phyloP scores from a whole-genome alignment of 495 filamentous ascomycete species.

The Talaromyces borbonicus region DNA sequence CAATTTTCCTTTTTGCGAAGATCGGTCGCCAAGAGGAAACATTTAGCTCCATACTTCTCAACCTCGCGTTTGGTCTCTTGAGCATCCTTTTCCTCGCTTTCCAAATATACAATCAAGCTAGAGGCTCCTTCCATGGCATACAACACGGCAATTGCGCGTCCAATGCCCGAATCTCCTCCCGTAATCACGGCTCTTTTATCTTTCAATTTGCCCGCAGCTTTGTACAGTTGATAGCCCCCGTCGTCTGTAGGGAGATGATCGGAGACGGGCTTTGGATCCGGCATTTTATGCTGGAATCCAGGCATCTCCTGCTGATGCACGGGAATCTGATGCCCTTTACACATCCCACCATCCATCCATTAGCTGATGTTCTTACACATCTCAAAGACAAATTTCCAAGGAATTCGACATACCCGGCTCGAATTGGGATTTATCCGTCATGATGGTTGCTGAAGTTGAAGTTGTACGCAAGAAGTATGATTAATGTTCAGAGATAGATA shows the following conservation, averaged over 20 bases:
- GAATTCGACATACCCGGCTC: slow-evolving; percentile 1
- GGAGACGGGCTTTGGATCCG: slow-evolving; percentile 48
- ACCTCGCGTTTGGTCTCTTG: slow-evolving; percentile 61
- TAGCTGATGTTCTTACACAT: no score
- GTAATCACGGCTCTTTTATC: slow-evolving; percentile 74
- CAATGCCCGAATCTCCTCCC: slow-evolving; percentile 76
- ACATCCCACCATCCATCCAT: no score
- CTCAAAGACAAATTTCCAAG: neutral
- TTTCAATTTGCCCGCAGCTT: slow-evolving; percentile 65
- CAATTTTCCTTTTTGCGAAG: slow-evolving; percentile 55
- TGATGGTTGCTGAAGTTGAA: neutral
- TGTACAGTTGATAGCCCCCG: slow-evolving; percentile 64
- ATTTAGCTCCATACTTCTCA: slow-evolving; percentile 52
- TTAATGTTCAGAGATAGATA: no score
- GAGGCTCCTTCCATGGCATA: slow-evolving; percentile 80
- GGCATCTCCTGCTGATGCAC: slow-evolving; percentile 59
- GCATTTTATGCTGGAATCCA: slow-evolving; percentile 56
- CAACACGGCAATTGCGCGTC: slow-evolving; percentile 65
- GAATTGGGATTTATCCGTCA: slow-evolving; percentile 6
- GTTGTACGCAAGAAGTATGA: no score
- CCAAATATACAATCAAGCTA: slow-evolving; percentile 62
- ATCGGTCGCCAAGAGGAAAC: slow-evolving; percentile 51
- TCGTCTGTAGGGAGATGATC: slow-evolving; percentile 61
- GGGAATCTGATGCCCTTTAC: slow-evolving; percentile 56
- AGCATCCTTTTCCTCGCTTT: slow-evolving; percentile 69